Evolutionary conservation across 352 stramenopile genomes (phyloP), one percentile per base, ranked within the genome.

Genomic region (Globisporangium sylvaticum): DNA sequence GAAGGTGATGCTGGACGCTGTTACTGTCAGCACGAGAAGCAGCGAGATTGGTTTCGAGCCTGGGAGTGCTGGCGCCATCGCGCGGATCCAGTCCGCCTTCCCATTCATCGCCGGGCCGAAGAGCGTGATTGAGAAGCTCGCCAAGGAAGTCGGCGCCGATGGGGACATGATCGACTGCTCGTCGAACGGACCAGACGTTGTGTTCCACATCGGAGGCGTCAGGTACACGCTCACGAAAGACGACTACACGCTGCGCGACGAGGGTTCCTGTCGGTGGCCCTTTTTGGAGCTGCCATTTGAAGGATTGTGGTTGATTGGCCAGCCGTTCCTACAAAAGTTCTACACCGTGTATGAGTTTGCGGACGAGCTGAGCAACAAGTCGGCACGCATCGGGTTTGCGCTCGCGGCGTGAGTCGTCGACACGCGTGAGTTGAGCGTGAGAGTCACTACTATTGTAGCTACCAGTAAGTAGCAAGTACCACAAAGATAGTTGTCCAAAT

Each of bases 291-390:
- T 14, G 12, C 4, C n/a, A 9, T 7, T 63, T 3, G n/a, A 24
- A 7, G n/a, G 24, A 3, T 66, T 46, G 60, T 58, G n/a, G 20
- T 22, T 58, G 34, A 5, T 42, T 9, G 60, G 60, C 8, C 46
- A 50, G 32, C 24, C 29, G 4, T 66, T 66, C 27, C 4, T 66
- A 15, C 6, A 66, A 7, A 66, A 66, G 32, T 58, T 57, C 27
- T 66, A 66, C 46, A 4, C 60, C 1, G 60, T 66, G 9, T 66
- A 59, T 25, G 31, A 66, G 29, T 46, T 34, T 8, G 58, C 7
- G 4, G 27, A 39, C 32, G 32, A 42, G 7, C 22, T 24, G 12
- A 27, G 7, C 20, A 32, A 25, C 27, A 56, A 25, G 34, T 14
- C 9, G 31, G 25, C 39, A 53, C 34, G 42, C 10, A 39, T 65